Evolutionary conservation across 108 stramenopile species (phyloP).

Genomic region (Skeletonema grethae): DNA sequence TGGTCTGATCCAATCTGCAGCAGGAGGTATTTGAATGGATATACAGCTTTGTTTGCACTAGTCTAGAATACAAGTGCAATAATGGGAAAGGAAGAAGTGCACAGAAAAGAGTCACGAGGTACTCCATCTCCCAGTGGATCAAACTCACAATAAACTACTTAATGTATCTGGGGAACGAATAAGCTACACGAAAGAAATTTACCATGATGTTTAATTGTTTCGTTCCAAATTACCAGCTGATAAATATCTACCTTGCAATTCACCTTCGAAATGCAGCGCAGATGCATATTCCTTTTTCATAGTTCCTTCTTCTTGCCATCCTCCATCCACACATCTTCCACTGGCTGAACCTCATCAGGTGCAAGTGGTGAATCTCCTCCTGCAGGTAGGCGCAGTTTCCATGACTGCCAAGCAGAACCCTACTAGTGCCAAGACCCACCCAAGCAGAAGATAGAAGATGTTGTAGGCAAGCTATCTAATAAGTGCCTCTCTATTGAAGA

Average conservation of each 20-base stretch:
- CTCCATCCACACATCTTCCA: too few relatives aligned
- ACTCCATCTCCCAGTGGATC: not conserved
- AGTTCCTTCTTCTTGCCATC: not conserved
- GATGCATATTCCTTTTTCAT: not conserved
- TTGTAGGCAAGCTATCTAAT: too few relatives aligned
- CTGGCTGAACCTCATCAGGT: too few relatives aligned
- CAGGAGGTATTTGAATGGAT: not conserved
- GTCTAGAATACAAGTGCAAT: not conserved
- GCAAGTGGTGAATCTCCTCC: too few relatives aligned
- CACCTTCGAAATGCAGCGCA: not conserved
- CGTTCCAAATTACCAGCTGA: not conserved
- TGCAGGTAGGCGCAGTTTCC: too few relatives aligned
- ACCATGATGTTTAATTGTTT: not conserved
- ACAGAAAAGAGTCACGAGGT: not conserved
- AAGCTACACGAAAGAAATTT: not conserved
- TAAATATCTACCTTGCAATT: too few relatives aligned
- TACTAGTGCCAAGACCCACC: too few relatives aligned
- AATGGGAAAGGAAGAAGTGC: not conserved
- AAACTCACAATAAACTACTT: not conserved
- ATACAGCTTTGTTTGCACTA: not conserved
- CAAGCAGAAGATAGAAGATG: too few relatives aligned
- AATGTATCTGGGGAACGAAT: not conserved
- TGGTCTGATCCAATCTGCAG: not conserved
- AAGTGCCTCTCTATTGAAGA: too few relatives aligned
- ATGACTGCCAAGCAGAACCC: too few relatives aligned